Evolutionary conservation across 2,329 filamentous ascomycete genomes (phyloP), one percentile per base, ranked within the genome.

Genomic region (Cladobotryum protrusum): DNA sequence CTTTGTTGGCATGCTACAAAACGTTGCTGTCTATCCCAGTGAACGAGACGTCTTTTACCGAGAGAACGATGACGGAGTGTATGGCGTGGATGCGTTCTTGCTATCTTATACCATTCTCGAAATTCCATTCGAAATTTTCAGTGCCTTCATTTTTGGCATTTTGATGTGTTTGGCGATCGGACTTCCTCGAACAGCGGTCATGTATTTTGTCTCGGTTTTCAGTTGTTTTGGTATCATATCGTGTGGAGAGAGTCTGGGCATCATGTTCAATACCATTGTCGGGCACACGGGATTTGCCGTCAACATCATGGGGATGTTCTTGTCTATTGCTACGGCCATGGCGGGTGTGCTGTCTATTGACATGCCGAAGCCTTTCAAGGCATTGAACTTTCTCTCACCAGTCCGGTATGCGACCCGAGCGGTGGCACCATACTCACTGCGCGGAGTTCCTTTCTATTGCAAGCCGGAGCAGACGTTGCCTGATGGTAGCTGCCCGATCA

Each of bases 211-310:
- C 35, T 73, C 78, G 43, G 74, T 80, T 2, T 87, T 85, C 67
- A 80, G 83, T 57, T 82, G 81, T 54, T 89, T 90, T 59, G 85
- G 82, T 56, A 80, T 89, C 48, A 83, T 88, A n/a, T 83, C 73
- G 48, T 89, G 85, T 58, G 86, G 86, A 24, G 87, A 90, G 70
- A 86, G 81, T 46, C 61, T 90, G 1, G 86, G 86, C 1, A 89
- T 90, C 60, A 82, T 88, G 70, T 89, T 90, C 72, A 89, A 88
- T 67, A 89, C 86, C 0, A 67, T 90, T 9, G 86, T 89, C 63
- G 65, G 63, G 8, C 85, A 90, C 61, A 86, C 84, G 0, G 87
- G 86, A 1, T 89, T 90, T 63, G 85, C 86, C 0, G 80, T 90
- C 52, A 89, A 87, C 57, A 67, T 88, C 49, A 88, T 85, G 55